These are phyloP conservation scores for Trichoderma semiorbis DNA, from an alignment of 2,329 filamentous ascomycete genomes.

Conservation along the genomic window DNA sequence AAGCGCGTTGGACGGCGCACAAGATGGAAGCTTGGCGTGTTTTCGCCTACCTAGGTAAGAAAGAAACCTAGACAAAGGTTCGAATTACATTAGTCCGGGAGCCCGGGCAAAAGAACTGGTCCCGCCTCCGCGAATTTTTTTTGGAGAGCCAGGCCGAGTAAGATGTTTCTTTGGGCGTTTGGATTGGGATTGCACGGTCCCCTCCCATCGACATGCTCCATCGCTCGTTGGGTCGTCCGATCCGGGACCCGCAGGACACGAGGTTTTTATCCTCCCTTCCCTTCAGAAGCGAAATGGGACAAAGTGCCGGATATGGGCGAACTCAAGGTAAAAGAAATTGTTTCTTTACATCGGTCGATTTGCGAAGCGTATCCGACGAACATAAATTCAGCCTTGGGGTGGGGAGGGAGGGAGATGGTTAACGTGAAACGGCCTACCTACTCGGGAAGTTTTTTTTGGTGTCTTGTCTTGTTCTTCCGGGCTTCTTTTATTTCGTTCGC, in stretches of 20 bases:
- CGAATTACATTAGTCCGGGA: neutral
- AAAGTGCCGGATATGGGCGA: neutral
- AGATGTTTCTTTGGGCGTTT: neutral
- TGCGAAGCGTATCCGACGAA: neutral
- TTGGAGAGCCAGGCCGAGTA: neutral
- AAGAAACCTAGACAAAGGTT: neutral
- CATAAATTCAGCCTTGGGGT: neutral
- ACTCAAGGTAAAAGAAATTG: neutral
- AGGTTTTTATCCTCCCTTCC: neutral
- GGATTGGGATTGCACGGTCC: conserved; percentile 6
- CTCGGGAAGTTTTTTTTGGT: neutral
- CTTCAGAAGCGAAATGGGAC: neutral
- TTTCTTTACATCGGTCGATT: neutral
- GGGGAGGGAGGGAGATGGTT: neutral
- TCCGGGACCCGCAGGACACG: neutral
- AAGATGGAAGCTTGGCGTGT: neutral
- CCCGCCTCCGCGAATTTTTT: neutral
- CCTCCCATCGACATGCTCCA: neutral
- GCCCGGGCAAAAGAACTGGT: neutral
- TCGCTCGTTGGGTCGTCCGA: neutral
- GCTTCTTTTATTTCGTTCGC: conserved; percentile 1
- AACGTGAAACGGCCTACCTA: neutral
- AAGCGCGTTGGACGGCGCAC: neutral
- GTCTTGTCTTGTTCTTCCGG: neutral
- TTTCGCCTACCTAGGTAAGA: neutral